Conservation (phyloP, 306 rosid genomes). For the Lathyrus tuberosus region DNA sequence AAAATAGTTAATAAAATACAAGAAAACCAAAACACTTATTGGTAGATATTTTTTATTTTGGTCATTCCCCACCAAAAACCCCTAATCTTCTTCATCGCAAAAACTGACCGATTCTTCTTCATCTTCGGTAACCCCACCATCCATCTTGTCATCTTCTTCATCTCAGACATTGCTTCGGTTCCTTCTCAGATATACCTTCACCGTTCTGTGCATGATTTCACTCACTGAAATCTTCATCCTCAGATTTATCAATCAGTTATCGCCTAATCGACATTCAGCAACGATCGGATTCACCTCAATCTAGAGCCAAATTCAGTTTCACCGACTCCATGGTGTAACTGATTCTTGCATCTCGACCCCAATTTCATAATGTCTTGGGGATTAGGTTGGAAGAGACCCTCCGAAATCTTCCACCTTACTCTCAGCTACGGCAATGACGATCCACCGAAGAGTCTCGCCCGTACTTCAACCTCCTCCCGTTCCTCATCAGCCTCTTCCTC, state of each 20-base stretch:
- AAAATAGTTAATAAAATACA: too few species aligned
- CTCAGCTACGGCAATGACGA: constrained; percentile 85
- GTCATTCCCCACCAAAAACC: too few species aligned
- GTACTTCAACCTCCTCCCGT: constrained; percentile 50
- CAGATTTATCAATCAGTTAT: constrained; percentile 14
- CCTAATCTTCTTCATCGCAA: too few species aligned
- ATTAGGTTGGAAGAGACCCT: constrained; percentile 89
- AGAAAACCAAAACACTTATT: too few species aligned
- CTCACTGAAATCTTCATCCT: not conserved
- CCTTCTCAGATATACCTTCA: constrained; percentile 6
- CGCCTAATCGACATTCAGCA: not conserved
- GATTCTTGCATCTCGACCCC: constrained; percentile 27
- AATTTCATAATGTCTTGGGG: constrained; percentile 83
- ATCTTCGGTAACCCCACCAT: too few species aligned
- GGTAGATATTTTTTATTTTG: too few species aligned
- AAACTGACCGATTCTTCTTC: too few species aligned
- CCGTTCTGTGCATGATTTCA: constrained; percentile 9
- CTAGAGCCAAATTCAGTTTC: constrained; percentile 12
- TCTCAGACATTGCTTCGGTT: not conserved
- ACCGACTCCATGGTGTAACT: constrained; percentile 30
- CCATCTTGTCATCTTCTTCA: too few species aligned
- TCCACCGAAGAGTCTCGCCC: constrained; percentile 58
- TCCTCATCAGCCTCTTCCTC: constrained; percentile 52
- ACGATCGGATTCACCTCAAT: constrained; percentile 27
- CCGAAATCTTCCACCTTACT: constrained; percentile 85